phyloP scores from a whole-genome alignment of 805 yeast genomes.

The Metschnikowia hibisci region DNA sequence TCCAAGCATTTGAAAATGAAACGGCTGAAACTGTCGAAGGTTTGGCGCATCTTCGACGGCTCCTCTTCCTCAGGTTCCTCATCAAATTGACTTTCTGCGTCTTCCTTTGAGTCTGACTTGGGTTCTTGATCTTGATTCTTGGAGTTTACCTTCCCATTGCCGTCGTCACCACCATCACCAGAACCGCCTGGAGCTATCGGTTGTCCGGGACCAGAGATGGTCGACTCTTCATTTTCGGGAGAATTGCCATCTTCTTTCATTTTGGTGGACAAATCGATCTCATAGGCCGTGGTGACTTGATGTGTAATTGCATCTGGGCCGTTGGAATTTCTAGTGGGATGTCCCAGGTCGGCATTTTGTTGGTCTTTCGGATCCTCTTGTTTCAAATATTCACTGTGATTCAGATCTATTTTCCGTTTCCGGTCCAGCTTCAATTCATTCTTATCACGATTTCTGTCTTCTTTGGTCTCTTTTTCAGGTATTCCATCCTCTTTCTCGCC shows the following conservation, averaged over 20 bases:
- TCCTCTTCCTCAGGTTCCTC: constrained; percentile 10
- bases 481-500: constrained; percentile 9
- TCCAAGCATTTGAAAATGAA: constrained; percentile 49
- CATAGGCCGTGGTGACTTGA: not conserved
- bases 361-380: not conserved
- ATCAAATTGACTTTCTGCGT: constrained; percentile 9
- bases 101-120: constrained; percentile 5
- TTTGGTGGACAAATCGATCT: not conserved
- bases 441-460: not conserved
- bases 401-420: too few relatives aligned
- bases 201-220: not conserved
- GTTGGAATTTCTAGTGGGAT: not conserved
- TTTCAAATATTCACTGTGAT: not conserved
- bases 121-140: constrained; percentile 1
- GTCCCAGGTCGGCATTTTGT: not conserved
- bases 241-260: not conserved
- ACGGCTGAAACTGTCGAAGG: constrained; percentile 18
- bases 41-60: constrained; percentile 19
- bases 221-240: not conserved
- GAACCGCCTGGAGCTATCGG: not conserved
- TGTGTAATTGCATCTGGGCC: not conserved
- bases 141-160: constrained; percentile 3
- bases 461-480: constrained; percentile 7
- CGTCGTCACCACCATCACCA: constrained; percentile 5
- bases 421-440: not conserved